Base-by-base conservation (phyloP, 164 flowering plant species). In the Stephania cephalantha region DNA sequence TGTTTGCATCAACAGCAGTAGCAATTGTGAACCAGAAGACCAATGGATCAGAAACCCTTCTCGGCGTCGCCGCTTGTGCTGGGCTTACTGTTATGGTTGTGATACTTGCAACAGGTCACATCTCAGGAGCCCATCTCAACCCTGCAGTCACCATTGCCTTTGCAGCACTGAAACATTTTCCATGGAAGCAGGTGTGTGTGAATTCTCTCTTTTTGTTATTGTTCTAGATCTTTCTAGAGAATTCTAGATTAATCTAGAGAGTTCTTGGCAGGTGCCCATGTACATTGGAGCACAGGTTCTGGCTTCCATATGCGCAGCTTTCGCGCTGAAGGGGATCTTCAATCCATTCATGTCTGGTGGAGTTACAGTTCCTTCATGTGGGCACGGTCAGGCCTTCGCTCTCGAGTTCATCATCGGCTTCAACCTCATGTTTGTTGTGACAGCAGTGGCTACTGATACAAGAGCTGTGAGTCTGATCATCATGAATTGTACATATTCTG, bases 371-470 rank as follows among this genome's bases (percentile, higher is more conserved):
- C 98, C 98, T 44, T 78, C 92, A 18, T 89, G 76, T 1, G 81
- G 79, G 17, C 79, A 81, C 77, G 88, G 75, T 17, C 90, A 88
- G 79, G 93, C 93, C 81, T 92, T 89, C 76, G 87, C 88, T 70
- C 79, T 92, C 80, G 97, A 94, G 87, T 87, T 94, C 78, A 85
- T 91, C 74, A 90, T 90, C 77, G 80, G 85, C 80, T 94, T 90
- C 89, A 88, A 82, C 84, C 95, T 94, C 85, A 90, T 94, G 98
- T 94, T 94, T 79, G 98, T 91, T 53, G 89, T 91, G 80, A 90
- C 98, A 48, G 95, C 94, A 7, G 95, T 93, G 6, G 89, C 98
- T 75, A 91, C 98, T 22, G 97, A 94, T 84, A 88, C 95, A 1
- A 85, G 89, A 82, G 95, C 97, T 81, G 98, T 94, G 74, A 87